Evolutionary conservation across 2,329 filamentous ascomycete species (phyloP), one percentile per base, ranked within the genome.

Genomic region (Thyridium curvatum): DNA sequence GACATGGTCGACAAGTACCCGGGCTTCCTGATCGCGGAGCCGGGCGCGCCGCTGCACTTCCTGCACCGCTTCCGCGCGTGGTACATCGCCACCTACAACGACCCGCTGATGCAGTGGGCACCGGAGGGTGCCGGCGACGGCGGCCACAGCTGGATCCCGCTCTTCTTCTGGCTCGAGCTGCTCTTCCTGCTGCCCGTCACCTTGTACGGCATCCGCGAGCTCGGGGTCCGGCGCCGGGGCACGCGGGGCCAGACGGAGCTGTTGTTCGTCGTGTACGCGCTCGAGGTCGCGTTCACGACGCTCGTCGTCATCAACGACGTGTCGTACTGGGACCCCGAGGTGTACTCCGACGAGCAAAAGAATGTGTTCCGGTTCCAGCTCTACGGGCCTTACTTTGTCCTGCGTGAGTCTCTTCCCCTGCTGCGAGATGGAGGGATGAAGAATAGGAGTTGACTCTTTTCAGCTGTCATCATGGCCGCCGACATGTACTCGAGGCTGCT

Each of bases 401-500:
- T 79, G 37, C 72, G 75, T 79, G 47, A 68, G 74, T 66, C 1
- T 8, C 18, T 42, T 34, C n/a, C 5, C 18, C 6, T 15, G n/a
- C 4, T 35, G 26, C 3, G 18, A 26, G 18, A 17, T 10, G 5
- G 4, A 12, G 6, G 6, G 21, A 10, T 10, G 21, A 26, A 6
- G 21, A 26, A 6, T 10, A 6, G 6, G 21, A 10, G 21, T n/a
- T 39, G 13, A 29, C 34, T 35, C 12, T 37, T 4, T 8, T 6
- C 36, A 79, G 75, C 75, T 12, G 46, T 62, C 0, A 12, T 75
- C 2, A 61, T 79, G 54, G 70, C 66, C 9, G 47, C 65, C 16
- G 75, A 79, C 46, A 79, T 79, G 75, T 74, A 68, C 36, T 36
- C 52, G 29, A 64, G 76, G n/a, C 56, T 79, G 1, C 50, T 74